A percentile compares a stretch with the other conserved stretches of the same genome.
phyloP scores from a whole-genome alignment of 169 alveolate species.

The Toxoplasma gondii region DNA sequence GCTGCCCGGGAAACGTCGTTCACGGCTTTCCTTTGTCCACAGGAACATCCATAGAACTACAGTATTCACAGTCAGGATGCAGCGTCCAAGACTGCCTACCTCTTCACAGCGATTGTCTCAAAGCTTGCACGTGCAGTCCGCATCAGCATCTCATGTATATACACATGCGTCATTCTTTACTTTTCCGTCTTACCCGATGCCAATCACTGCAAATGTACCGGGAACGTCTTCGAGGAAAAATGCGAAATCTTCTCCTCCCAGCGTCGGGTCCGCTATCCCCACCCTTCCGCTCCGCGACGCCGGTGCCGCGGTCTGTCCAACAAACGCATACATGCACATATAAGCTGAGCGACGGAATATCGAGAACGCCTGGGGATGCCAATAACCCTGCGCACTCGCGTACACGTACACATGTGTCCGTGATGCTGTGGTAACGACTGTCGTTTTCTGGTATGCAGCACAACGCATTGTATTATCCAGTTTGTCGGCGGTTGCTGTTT shows the following conservation, averaged over 20 bases:
- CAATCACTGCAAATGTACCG: slow-evolving; percentile 53
- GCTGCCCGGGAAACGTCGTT: background rate
- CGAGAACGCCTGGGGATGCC: background rate
- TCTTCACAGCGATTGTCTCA: background rate
- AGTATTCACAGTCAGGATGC: background rate
- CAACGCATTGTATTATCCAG: background rate
- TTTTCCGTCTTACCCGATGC: slow-evolving; percentile 50
- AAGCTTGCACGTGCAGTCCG: background rate
- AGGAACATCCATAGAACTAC: background rate
- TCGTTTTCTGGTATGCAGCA: background rate
- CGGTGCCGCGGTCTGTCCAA: slow-evolving; percentile 39
- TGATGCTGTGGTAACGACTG: background rate
- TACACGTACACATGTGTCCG: background rate
- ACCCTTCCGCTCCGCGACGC: slow-evolving; percentile 27
- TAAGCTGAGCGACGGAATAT: background rate
- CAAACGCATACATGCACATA: background rate
- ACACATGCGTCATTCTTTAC: background rate
- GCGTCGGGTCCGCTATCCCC: slow-evolving; percentile 22
- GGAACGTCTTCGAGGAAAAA: slow-evolving; percentile 60
- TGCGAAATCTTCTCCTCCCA: slow-evolving; percentile 68
- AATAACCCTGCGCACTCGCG: background rate
- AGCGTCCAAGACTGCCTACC: background rate
- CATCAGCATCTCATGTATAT: background rate
- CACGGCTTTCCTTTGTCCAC: background rate
- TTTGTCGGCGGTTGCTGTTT: no score